Evolutionary conservation across 768 basidiomycete species (phyloP), one percentile per base, ranked within the genome.

Genomic region (Stropharia rugosoannulata): DNA sequence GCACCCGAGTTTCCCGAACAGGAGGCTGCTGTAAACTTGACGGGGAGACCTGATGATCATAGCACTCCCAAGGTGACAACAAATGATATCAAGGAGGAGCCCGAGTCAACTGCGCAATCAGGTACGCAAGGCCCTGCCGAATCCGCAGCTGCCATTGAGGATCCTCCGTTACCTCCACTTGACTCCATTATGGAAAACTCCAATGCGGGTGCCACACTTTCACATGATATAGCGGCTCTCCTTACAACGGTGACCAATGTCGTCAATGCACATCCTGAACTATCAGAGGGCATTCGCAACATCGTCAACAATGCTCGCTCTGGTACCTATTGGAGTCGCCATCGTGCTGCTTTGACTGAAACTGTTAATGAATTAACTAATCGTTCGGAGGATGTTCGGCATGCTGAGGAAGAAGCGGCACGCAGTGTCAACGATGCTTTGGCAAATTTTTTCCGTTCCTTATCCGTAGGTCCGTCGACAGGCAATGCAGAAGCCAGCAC

Each of bases 241-340:
- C 69, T 93, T 54, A 76, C 75, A 29, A 77, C 77, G 2, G 67
- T 92, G 53, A 80, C 78, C 40, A 71, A 68, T n/a, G 75, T 85
- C 29, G 66, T 91, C 41, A 72, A 80, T 0, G 68, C 81, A 5
- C 87, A 92, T 61, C 90, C 90, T 4, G 89, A 93, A 59, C 68
- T 93, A 10, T 80, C 86, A 3, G 85, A 88, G 53, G 80, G 79
- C 42, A 66, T 93, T 54, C 84, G 82, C 54, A 85, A 81, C 64
- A 80, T 93, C 35, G 66, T 84, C 43, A 73, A 73, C 48, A 89
- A 91, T 60, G 74, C 85, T 4, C 74, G 78, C 5, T 81, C 74
- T 49, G 90, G 89, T 19, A 74, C 79, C 8, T 92, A 93, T 65
- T 93, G 87, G 89, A 68, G 73, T 36, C 68, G 77, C 27, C 87